Evolutionary conservation across 2,329 filamentous ascomycete genomes (phyloP).

Genomic region (Colletotrichum trifolii): DNA sequence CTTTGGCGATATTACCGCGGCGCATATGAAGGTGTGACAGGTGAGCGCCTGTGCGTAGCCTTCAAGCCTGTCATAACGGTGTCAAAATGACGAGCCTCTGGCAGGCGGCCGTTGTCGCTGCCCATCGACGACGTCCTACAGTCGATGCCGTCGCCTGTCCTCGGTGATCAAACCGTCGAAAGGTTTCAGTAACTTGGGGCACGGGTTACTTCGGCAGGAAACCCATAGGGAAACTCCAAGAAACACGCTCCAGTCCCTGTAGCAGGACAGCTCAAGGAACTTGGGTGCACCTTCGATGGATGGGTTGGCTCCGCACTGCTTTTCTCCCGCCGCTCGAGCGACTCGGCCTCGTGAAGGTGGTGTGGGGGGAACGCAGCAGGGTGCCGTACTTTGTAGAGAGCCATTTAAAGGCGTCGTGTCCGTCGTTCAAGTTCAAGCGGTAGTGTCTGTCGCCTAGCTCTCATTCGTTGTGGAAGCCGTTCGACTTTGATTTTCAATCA

Average conservation of each 20-base stretch:
- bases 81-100: slow-evolving; percentile 6
- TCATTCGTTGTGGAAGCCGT: too few relatives aligned
- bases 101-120: slow-evolving; percentile 10
- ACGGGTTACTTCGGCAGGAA: slow-evolving; percentile 28
- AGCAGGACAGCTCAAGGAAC: not conserved
- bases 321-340: slow-evolving; percentile 23
- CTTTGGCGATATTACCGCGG: slow-evolving; percentile 20
- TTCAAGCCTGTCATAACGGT: slow-evolving; percentile 23
- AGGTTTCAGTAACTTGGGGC: slow-evolving; percentile 19
- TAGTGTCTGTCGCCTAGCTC: too few relatives aligned
- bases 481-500: too few relatives aligned
- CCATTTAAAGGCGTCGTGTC: slow-evolving; percentile 21
- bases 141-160: slow-evolving; percentile 1
- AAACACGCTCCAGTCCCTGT: slow-evolving; percentile 6
- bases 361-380: slow-evolving; percentile 22
- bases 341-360: slow-evolving; percentile 22
- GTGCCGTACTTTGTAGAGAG: slow-evolving; percentile 12
- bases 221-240: slow-evolving; percentile 15
- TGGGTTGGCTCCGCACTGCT: slow-evolving; percentile 21
- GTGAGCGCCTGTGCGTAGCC: slow-evolving; percentile 33
- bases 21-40: slow-evolving; percentile 29
- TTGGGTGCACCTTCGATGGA: slow-evolving; percentile 12
- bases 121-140: slow-evolving; percentile 3
- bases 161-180: slow-evolving; percentile 27
- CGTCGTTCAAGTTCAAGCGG: not conserved